phyloP scores from a whole-genome alignment of 2,329 filamentous ascomycete genomes.

The Emydomyces testavorans region DNA sequence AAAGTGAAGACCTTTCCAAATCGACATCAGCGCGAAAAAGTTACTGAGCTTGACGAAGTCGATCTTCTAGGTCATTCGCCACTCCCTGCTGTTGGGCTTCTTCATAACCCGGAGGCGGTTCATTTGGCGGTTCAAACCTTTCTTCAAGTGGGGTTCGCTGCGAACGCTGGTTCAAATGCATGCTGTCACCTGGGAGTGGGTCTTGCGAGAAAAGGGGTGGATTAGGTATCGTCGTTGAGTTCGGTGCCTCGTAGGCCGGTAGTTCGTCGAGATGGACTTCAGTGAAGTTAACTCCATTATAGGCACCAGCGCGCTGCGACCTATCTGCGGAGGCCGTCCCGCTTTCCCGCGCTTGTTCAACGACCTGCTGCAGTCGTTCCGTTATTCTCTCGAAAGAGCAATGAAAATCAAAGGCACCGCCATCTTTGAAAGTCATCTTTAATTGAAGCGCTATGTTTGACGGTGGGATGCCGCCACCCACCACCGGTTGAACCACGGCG shows the following conservation, averaged over 20 bases:
- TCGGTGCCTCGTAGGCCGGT: slow-evolving; percentile 66
- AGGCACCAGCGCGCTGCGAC: slow-evolving; percentile 27
- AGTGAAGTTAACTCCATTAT: slow-evolving; percentile 44
- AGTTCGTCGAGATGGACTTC: slow-evolving; percentile 73
- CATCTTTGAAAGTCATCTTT: slow-evolving; percentile 84
- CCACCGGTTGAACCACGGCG: slow-evolving; percentile 65
- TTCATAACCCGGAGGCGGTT: slow-evolving; percentile 84
- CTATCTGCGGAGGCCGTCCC: slow-evolving; percentile 35
- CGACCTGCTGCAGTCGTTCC: slow-evolving; percentile 68
- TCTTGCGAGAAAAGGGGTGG: slow-evolving; percentile 3
- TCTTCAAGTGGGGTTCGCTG: slow-evolving; percentile 17
- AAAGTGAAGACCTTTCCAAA: neutral
- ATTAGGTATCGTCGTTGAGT: slow-evolving; percentile 20
- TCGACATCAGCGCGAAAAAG: neutral
- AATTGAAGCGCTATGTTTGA: slow-evolving; percentile 63
- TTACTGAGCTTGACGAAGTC: slow-evolving; percentile 30
- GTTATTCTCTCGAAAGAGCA: slow-evolving; percentile 71
- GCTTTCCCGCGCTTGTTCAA: slow-evolving; percentile 60
- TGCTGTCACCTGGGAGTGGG: neutral
- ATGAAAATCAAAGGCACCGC: slow-evolving; percentile 87
- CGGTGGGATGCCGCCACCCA: slow-evolving; percentile 69
- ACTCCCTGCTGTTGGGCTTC: slow-evolving; percentile 76
- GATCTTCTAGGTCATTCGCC: slow-evolving; percentile 59
- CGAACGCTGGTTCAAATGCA: slow-evolving; percentile 20
- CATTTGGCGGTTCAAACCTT: slow-evolving; percentile 45